Percentiles rank a stretch among this genome's conserved stretches.
Evolutionary conservation across 192 early-diverging fungal species (phyloP).

Genomic region (Podila epicladia): DNA sequence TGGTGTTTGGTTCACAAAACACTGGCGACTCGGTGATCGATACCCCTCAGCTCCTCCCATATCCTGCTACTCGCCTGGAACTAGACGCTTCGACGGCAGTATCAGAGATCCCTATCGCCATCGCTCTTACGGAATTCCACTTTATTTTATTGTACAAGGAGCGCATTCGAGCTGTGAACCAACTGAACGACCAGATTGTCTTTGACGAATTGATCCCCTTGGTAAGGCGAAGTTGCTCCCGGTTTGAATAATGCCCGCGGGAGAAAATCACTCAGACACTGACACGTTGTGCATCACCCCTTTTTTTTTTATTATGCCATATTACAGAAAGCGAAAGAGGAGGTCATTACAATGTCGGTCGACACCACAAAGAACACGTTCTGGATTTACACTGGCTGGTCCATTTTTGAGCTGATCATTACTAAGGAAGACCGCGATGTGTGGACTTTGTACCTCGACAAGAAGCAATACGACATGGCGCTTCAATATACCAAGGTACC

Average conservation of each 20-base stretch:
- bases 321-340: constrained; percentile 67
- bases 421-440: constrained; percentile 94
- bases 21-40: constrained; percentile 83
- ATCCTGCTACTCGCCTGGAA: constrained; percentile 61
- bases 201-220: constrained; percentile 84
- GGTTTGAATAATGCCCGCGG: too few species aligned
- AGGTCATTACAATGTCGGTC: constrained; percentile 71
- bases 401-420: constrained; percentile 91
- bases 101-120: constrained; percentile 72
- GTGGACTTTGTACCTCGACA: constrained; percentile 90
- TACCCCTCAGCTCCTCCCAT: constrained; percentile 86
- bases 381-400: constrained; percentile 89
- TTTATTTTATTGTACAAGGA: constrained; percentile 86
- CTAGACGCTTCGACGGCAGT: constrained; percentile 28
- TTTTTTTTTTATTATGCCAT: background rate
- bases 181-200: constrained; percentile 83
- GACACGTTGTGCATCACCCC: background rate
- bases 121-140: constrained; percentile 92
- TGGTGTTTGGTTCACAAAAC: constrained; percentile 80
- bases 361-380: constrained; percentile 86
- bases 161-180: constrained; percentile 79
- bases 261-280: background rate
- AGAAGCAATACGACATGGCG: constrained; percentile 85
- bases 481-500: constrained; percentile 82
- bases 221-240: constrained; percentile 46